These are phyloP conservation scores for Mollisiaceae sp. DNA, from an alignment of 2,329 filamentous ascomycete species.

Conservation along the genomic window DNA sequence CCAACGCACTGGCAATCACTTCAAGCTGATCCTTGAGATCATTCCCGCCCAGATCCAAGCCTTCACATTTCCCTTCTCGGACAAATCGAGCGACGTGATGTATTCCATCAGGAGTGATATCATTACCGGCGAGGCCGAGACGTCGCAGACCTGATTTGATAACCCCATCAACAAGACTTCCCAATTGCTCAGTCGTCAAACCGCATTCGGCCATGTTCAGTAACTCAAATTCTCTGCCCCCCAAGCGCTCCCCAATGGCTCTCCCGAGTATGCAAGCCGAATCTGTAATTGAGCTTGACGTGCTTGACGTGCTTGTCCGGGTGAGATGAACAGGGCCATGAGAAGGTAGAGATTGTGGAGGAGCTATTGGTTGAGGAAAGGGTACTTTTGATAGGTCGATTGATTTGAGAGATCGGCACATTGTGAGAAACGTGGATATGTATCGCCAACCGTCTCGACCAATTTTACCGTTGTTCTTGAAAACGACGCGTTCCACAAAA, in stretches of 20 bases:
- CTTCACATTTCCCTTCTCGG: constrained; percentile 78
- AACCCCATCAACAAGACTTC: constrained; percentile 80
- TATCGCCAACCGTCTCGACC: constrained; percentile 89
- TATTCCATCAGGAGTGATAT: constrained; percentile 74
- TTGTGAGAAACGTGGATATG: constrained; percentile 85
- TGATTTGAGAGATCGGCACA: constrained; percentile 84
- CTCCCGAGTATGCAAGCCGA: constrained; percentile 72
- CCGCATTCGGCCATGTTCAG: constrained; percentile 82
- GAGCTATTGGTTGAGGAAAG: constrained; percentile 62
- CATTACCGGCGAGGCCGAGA: constrained; percentile 83
- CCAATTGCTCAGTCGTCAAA: constrained; percentile 72
- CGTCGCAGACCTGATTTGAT: constrained; percentile 77
- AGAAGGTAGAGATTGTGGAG: constrained; percentile 26
- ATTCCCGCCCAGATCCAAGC: constrained; percentile 88
- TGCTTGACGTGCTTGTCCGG: constrained; percentile 33
- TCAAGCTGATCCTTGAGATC: constrained; percentile 64
- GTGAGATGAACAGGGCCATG: constrained; percentile 25
- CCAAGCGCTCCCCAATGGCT: constrained; percentile 77
- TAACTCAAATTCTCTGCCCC: constrained; percentile 77
- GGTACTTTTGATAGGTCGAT: constrained; percentile 86
- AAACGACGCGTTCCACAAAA: constrained; percentile 81
- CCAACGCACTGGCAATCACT: constrained; percentile 57
- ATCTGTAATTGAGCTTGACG: constrained; percentile 38
- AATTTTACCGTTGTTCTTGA: constrained; percentile 89
- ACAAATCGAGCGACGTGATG: constrained; percentile 79